phyloP scores from a whole-genome alignment of 2,329 filamentous ascomycete species.

The Diaporthe sp. region DNA sequence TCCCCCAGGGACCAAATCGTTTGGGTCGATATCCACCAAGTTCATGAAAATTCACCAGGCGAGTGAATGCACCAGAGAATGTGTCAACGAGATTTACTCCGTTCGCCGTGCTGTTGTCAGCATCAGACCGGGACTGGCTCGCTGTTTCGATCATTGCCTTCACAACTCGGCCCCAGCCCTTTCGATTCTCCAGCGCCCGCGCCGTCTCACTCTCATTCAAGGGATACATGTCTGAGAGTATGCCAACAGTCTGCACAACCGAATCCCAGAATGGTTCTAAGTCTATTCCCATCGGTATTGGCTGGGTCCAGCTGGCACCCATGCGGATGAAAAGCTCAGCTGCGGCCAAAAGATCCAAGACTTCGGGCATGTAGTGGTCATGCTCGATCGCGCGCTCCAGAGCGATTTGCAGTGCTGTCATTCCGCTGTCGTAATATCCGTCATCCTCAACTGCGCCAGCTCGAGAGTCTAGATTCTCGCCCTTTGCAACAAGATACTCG shows the following conservation, averaged over 20 bases:
- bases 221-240: no score
- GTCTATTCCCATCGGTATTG: no score
- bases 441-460: not conserved
- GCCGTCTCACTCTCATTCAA: no score
- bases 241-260: no score
- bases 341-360: not conserved
- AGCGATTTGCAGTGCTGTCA: not conserved
- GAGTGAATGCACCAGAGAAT: not conserved
- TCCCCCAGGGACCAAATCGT: not conserved
- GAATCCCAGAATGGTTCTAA: no score
- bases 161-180: not conserved
- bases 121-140: not conserved
- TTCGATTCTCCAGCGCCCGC: not conserved
- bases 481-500: not conserved
- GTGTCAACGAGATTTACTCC: no score
- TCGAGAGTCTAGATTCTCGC: not conserved
- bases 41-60: not conserved
- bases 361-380: no score
- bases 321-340: not conserved
- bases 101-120: no score
- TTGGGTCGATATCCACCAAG: no score
- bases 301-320: not conserved
- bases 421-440: no score
- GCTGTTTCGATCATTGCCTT: not conserved
- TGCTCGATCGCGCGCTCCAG: not conserved